Percentiles rank a stretch among this genome's conserved stretches.
These are phyloP conservation scores for Pseudocercospora fijiensis DNA, from an alignment of 2,329 filamentous ascomycete species.

Conservation along the genomic window DNA sequence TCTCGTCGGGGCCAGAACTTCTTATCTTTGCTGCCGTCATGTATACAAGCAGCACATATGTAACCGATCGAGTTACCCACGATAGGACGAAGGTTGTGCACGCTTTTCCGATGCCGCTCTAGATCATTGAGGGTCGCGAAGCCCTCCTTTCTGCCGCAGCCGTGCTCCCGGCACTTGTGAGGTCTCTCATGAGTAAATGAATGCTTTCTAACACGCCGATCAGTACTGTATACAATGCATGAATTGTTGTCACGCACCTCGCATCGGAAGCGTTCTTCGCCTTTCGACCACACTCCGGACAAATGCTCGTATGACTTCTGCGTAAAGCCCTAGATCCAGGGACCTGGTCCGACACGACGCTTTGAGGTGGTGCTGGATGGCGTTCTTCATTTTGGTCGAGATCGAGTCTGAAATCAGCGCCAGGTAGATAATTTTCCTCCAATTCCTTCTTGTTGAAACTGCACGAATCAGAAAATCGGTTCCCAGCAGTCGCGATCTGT, in stretches of 20 bases:
- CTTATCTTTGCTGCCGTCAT: constrained; percentile 48
- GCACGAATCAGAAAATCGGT: constrained; percentile 8
- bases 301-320: constrained; percentile 5
- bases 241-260: constrained; percentile 18
- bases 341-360: constrained; percentile 10
- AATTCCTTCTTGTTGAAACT: constrained; percentile 14
- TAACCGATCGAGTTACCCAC: constrained; percentile 45
- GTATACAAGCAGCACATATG: constrained; percentile 61
- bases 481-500: constrained; percentile 6
- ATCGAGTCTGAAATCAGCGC: neutral
- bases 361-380: constrained; percentile 6
- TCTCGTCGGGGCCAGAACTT: constrained; percentile 81
- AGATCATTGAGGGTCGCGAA: constrained; percentile 82
- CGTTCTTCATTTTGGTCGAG: neutral
- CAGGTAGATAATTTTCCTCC: constrained; percentile 8
- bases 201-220: constrained; percentile 64
- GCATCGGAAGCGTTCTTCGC: constrained; percentile 28
- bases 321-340: constrained; percentile 1
- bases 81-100: constrained; percentile 54
- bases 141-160: constrained; percentile 59
- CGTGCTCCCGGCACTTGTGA: constrained; percentile 58
- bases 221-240: neutral
- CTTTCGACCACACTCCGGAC: constrained; percentile 14
- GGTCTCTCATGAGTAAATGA: constrained; percentile 67
- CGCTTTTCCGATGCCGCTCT: constrained; percentile 71